Base-by-base conservation (phyloP, 305 asterid species). In the Caryopteris hybrid region DNA sequence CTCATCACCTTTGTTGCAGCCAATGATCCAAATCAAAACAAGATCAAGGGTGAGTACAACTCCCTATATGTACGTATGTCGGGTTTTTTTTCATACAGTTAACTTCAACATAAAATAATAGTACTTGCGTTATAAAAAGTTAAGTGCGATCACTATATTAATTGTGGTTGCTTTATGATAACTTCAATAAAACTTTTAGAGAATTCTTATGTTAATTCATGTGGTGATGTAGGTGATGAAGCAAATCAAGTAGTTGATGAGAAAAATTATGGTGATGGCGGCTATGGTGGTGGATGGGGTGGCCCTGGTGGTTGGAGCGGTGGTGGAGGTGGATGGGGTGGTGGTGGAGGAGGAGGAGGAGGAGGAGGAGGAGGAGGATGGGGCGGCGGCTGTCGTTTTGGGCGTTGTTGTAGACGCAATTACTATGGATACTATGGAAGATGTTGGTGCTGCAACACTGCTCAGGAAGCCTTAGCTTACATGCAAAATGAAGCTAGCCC, bases 381-480 rank as follows among this genome's bases (percentile, higher is more conserved):
- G 79, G 1, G 39, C 58, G 0, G 80, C 1, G 58, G 81, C 14
- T 64, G 73, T 18, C 48, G 66, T 4, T 63, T 61, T 5, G 72
- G 78, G 0, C 72, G 72, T 2, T 71, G 77, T 6, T 66, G 74
- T 45, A 68, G 75, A 0, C 43, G 74, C 2, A 4, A 7, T 5
- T 3, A 0, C 8, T 21, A 21, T 10, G 56, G 39, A 7, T 3
- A 0, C 16, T 50, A 50, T 20, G 56, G 56, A 50, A 31, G 81
- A 31, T 47, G 80, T 18, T 55, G 56, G 61, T 74, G 85, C 43
- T 80, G 78, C 66, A 18, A 47, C 41, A 51, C 16, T 52, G 74
- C 76, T 8, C 80, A 71, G 36, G 85, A 80, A 64, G 82, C 82
- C 13, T 39, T 80, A 51, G 78, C 85, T 56, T 61, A 73, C 77